Percentiles rank a stretch among this genome's conserved stretches.
phyloP scores from a whole-genome alignment of 2,329 filamentous ascomycete genomes.

The Fusarium virguliforme region DNA sequence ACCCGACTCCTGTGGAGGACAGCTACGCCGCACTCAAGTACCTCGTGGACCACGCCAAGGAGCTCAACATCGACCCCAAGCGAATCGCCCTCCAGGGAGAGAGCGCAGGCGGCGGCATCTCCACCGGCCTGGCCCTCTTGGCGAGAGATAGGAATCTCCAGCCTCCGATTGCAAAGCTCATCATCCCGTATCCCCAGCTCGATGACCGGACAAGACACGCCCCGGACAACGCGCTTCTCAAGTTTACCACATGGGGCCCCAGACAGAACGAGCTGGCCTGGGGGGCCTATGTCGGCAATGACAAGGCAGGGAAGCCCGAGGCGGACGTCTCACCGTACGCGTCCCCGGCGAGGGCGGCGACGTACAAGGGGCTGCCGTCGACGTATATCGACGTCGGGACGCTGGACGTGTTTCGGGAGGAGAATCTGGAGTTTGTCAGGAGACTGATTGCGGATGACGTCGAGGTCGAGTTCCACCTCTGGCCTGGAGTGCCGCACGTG shows the following conservation, averaged over 20 bases:
- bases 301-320: constrained; percentile 32
- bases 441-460: constrained; percentile 41
- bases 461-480: constrained; percentile 47
- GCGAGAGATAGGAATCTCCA: constrained; percentile 36
- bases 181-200: constrained; percentile 42
- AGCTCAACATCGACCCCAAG: constrained; percentile 38
- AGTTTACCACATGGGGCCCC: constrained; percentile 30
- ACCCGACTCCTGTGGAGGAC: constrained; percentile 37
- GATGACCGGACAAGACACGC: constrained; percentile 35
- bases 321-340: constrained; percentile 40
- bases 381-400: constrained; percentile 43
- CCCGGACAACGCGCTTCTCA: constrained; percentile 24
- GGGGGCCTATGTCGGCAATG: constrained; percentile 44
- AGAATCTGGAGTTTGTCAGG: constrained; percentile 40
- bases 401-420: constrained; percentile 43
- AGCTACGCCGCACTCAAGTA: constrained; percentile 40
- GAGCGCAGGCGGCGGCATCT: constrained; percentile 42
- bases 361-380: constrained; percentile 30
- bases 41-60: constrained; percentile 29
- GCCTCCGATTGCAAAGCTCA: constrained; percentile 37
- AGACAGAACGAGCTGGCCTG: constrained; percentile 31
- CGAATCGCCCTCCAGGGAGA: constrained; percentile 40
- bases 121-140: constrained; percentile 30
- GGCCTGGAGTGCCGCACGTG: constrained; percentile 44
- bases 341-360: constrained; percentile 37